Conservation (phyloP, 129 eudicot species). For the Lactuca saligna region DNA sequence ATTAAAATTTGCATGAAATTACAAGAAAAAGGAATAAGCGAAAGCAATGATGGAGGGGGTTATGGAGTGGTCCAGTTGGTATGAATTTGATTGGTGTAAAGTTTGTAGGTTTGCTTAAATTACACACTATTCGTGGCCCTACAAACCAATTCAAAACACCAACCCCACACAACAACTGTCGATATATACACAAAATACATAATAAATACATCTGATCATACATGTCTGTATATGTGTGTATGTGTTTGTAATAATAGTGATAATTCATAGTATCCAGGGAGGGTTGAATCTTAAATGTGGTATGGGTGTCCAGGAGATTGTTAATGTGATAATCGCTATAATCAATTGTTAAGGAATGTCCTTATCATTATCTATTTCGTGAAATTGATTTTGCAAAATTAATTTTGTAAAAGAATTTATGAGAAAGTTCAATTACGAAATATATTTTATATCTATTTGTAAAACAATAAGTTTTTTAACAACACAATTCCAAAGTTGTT, state of each 20-base stretch:
- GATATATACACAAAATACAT: not conserved
- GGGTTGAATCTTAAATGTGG: not conserved
- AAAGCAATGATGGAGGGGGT: slow-evolving; percentile 5
- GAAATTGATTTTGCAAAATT: no score
- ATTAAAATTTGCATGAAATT: not conserved
- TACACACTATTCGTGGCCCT: slow-evolving; percentile 29
- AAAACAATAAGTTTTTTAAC: no score
- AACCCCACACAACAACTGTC: slow-evolving; percentile 27
- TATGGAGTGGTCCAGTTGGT: slow-evolving; percentile 10
- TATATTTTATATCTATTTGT: no score
- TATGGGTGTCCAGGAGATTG: no score
- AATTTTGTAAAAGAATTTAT: no score
- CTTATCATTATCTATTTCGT: no score
- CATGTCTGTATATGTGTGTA: not conserved
- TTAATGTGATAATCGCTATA: no score
- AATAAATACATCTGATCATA: not conserved
- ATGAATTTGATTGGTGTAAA: slow-evolving; percentile 34
- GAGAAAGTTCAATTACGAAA: no score
- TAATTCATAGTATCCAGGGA: no score
- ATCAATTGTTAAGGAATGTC: no score
- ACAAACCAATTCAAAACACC: slow-evolving; percentile 29
- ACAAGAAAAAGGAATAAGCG: not conserved
- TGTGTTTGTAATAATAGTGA: not conserved
- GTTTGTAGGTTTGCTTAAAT: slow-evolving; percentile 33
- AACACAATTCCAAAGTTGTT: no score